phyloP scores from a whole-genome alignment of 1,284 basidiomycete species.

The Vanrija humicola region DNA sequence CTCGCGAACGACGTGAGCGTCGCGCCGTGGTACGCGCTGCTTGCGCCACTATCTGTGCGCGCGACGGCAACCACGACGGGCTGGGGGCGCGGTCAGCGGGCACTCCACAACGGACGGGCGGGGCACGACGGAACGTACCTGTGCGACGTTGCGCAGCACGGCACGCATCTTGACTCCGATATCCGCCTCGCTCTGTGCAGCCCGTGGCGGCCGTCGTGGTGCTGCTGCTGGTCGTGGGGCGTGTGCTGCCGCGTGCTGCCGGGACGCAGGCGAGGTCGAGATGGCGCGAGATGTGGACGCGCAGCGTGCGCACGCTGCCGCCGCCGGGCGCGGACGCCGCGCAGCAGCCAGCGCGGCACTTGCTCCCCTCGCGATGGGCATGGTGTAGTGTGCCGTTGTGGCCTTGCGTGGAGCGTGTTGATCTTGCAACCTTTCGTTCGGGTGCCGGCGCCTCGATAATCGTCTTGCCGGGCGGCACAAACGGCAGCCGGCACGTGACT shows the following conservation, averaged over 20 bases:
- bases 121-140: constrained; percentile 30
- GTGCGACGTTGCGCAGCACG: constrained; percentile 48
- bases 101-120: background rate
- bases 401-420: too few species aligned
- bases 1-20: constrained; percentile 89
- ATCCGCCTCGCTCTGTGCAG: background rate
- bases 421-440: too few species aligned
- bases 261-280: too few species aligned
- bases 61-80: constrained; percentile 47
- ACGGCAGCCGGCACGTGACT: too few species aligned
- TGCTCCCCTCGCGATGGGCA: too few species aligned
- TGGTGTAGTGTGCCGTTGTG: too few species aligned
- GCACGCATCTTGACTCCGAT: constrained; percentile 25
- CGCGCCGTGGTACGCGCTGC: constrained; percentile 64
- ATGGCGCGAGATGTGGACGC: background rate
- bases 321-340: too few species aligned
- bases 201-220: background rate
- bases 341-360: too few species aligned
- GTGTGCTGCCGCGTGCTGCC: background rate
- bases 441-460: too few species aligned
- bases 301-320: background rate
- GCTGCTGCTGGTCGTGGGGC: too few species aligned
- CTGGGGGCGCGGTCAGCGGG: constrained; percentile 16
- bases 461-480: too few species aligned
- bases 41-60: background rate